phyloP scores from a whole-genome alignment of 805 yeast species.

The Wickerhamiella kurtzmanii region DNA sequence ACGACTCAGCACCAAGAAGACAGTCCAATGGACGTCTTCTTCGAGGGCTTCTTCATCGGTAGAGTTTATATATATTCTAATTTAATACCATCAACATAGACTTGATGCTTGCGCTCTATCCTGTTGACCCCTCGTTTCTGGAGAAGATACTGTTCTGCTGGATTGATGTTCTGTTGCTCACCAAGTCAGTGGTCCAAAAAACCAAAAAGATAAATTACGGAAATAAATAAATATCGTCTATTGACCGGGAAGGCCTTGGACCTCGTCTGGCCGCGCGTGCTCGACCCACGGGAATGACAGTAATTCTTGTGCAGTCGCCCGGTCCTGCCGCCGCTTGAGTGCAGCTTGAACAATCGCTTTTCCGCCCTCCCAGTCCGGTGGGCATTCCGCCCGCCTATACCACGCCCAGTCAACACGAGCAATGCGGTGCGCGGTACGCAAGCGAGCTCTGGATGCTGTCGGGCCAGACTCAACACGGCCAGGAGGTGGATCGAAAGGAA shows the following conservation, averaged over 20 bases:
- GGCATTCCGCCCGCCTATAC: slow-evolving; percentile 36
- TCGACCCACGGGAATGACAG: slow-evolving; percentile 27
- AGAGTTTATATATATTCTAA: neutral
- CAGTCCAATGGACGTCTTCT: neutral
- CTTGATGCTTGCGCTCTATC: no score
- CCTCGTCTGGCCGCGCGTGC: slow-evolving; percentile 9
- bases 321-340: slow-evolving; percentile 35
- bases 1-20: neutral
- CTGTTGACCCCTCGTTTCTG: no score
- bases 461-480: slow-evolving; percentile 18
- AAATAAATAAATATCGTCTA: neutral
- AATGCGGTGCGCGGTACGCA: slow-evolving; percentile 68
- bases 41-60: neutral
- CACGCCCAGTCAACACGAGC: slow-evolving; percentile 91
- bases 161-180: no score
- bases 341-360: slow-evolving; percentile 38
- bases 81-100: no score
- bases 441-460: slow-evolving; percentile 29
- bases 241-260: neutral
- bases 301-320: slow-evolving; percentile 29
- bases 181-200: no score
- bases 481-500: slow-evolving; percentile 83
- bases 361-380: slow-evolving; percentile 34
- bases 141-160: no score
- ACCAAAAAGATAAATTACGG: neutral